phyloP scores from a whole-genome alignment of 352 stramenopile genomes.

The Phytophthora macrochlamydospora region DNA sequence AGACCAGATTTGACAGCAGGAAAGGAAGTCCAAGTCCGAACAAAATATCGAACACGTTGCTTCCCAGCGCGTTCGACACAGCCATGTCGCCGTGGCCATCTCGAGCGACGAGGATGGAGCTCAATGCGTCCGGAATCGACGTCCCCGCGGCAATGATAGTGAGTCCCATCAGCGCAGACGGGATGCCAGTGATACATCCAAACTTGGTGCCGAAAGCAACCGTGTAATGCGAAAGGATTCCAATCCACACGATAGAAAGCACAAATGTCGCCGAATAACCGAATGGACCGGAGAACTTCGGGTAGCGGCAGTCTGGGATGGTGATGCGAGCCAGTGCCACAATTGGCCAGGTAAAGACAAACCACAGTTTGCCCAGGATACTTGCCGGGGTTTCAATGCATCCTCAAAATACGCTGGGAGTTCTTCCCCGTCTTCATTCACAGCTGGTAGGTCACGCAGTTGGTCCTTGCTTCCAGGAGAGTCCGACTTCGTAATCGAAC shows the following conservation, averaged over 20 bases:
- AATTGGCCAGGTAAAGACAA: constrained; percentile 70
- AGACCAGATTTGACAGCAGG: constrained; percentile 79
- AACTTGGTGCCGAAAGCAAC: constrained; percentile 66
- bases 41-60: constrained; percentile 88
- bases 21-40: constrained; percentile 80
- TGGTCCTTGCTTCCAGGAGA: constrained; percentile 11
- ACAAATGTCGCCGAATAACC: constrained; percentile 66
- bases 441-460: constrained; percentile 6
- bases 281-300: constrained; percentile 46
- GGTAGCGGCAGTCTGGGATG: constrained; percentile 76
- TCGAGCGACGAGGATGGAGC: constrained; percentile 80
- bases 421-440: constrained; percentile 27
- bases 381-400: constrained; percentile 47
- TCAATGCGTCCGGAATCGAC: constrained; percentile 81
- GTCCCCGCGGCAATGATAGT: constrained; percentile 83
- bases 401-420: constrained; percentile 70
- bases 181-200: constrained; percentile 69
- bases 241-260: constrained; percentile 76
- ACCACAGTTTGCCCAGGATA: constrained; percentile 58
- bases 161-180: constrained; percentile 76
- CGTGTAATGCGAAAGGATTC: constrained; percentile 74
- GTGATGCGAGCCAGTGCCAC: constrained; percentile 67
- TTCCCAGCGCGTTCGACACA: constrained; percentile 84
- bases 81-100: constrained; percentile 82
- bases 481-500: constrained; percentile 5